Evolutionary conservation across 2,329 filamentous ascomycete species (phyloP).

Genomic region (Onygenales sp.): DNA sequence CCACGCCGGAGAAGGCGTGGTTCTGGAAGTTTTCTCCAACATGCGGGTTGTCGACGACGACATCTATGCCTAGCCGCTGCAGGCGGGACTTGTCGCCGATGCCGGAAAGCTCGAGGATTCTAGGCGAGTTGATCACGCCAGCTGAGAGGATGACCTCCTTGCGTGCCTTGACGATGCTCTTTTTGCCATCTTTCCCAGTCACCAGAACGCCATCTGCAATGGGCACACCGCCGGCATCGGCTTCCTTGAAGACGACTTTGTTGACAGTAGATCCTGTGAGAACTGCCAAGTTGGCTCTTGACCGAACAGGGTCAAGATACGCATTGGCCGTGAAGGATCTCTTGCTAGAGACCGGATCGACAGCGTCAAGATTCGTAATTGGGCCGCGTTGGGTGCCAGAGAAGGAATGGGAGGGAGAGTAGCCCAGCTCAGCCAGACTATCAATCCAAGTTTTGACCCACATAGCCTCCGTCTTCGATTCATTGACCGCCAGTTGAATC

Average conservation of each 20-base stretch:
- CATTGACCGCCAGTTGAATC: conserved; percentile 1
- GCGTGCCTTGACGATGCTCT: conserved; percentile 20
- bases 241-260: neutral
- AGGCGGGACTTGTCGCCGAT: conserved; percentile 34
- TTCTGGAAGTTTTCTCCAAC: conserved; percentile 46
- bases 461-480: neutral
- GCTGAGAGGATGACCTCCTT: conserved; percentile 52
- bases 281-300: neutral
- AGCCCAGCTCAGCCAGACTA: conserved; percentile 6
- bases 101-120: conserved; percentile 51
- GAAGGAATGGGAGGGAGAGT: conserved; percentile 6
- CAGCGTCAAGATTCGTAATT: conserved; percentile 22
- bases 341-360: conserved; percentile 15
- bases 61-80: neutral
- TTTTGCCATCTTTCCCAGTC: conserved; percentile 16
- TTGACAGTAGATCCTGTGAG: conserved; percentile 1
- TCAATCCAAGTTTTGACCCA: conserved; percentile 11
- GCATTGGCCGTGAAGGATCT: neutral
- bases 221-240: neutral
- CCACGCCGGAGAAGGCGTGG: conserved; percentile 28
- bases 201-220: conserved; percentile 23
- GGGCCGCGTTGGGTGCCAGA: conserved; percentile 16
- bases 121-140: conserved; percentile 48
- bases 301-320: neutral
- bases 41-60: conserved; percentile 30